Evolutionary conservation across 1,284 basidiomycete species (phyloP), one percentile per base, ranked within the genome.

Genomic region (Fistulinella cinereoalba): DNA sequence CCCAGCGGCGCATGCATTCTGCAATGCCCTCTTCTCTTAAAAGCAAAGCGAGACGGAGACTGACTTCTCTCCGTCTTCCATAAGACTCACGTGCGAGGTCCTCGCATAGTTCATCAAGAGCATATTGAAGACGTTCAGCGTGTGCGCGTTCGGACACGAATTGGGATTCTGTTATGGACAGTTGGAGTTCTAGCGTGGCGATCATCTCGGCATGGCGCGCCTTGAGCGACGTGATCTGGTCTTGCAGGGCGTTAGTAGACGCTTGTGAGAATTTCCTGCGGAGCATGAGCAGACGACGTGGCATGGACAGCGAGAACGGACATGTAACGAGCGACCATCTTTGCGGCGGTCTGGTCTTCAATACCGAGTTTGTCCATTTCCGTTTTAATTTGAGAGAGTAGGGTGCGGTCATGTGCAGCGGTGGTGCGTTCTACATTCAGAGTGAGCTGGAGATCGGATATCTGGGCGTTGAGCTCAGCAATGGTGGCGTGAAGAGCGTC

Each of bases 271-370:
- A 94, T 56, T 85, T 88, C 88, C 88, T 89, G 52, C 21, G 13
- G 19, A 29, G 5, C 1, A 8, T 51, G 37, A 53, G 37, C 11
- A 32, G n/a, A 37, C 2, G 22, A 19, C 1, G 15, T 5, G 2
- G 4, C 3, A n/a, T n/a, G 19, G 1, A 18, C 5, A 21, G 4
- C 3, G 44, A 23, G 3, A 32, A 69, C 79, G 46, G 57, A 89
- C 91, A 93, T 94, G 65, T 94, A 94, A 39, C 89, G 78, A 44
- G 90, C 84, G 24, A 93, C 90, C 75, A 93, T 90, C 59, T 84
- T 88, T 11, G 86, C 83, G 1, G 91, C 89, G 2, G 83, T 80
- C 12, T 75, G 79, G 52, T 93, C 89, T 50, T 92, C 87, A n/a
- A 81, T 66, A 49, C 74, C 69, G 34, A 79, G 71, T 51, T 72